Evolutionary conservation across 1,284 basidiomycete species (phyloP).

Genomic region (Sporisorium reilianum): DNA sequence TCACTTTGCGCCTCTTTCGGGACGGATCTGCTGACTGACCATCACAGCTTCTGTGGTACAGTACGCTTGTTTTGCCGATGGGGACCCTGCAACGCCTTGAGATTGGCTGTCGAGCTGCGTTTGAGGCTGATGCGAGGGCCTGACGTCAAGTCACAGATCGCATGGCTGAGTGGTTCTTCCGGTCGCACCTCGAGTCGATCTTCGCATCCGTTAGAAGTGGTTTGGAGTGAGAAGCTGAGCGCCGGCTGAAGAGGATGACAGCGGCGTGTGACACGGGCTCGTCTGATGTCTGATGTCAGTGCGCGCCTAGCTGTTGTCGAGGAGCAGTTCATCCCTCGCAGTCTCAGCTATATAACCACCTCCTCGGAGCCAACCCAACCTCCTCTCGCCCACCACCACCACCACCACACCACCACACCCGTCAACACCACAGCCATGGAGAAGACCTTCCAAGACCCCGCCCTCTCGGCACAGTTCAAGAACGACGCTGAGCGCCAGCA

Average conservation of each 20-base stretch:
- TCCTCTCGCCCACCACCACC: background rate
- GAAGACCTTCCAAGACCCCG: constrained; percentile 55
- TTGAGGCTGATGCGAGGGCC: no score
- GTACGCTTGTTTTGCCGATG: background rate
- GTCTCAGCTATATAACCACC: background rate
- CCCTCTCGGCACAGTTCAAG: constrained; percentile 10
- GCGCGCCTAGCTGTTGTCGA: background rate
- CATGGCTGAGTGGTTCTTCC: background rate
- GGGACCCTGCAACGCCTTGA: background rate
- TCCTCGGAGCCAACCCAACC: background rate
- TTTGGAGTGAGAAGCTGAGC: no score
- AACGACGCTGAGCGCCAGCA: constrained; percentile 44
- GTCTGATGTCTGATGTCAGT: constrained; percentile 28
- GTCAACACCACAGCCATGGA: constrained; percentile 28
- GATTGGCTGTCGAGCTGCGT: background rate
- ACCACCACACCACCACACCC: background rate
- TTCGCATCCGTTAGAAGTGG: background rate
- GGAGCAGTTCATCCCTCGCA: no score
- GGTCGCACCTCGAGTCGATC: background rate
- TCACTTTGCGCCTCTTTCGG: constrained; percentile 15
- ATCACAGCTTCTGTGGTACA: background rate
- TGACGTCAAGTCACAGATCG: constrained; percentile 4
- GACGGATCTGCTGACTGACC: constrained; percentile 17
- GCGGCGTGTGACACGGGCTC: background rate
- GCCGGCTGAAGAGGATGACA: background rate